Base-by-base conservation (phyloP, 169 alveolate genomes). In the Blepharisma undulans region DNA sequence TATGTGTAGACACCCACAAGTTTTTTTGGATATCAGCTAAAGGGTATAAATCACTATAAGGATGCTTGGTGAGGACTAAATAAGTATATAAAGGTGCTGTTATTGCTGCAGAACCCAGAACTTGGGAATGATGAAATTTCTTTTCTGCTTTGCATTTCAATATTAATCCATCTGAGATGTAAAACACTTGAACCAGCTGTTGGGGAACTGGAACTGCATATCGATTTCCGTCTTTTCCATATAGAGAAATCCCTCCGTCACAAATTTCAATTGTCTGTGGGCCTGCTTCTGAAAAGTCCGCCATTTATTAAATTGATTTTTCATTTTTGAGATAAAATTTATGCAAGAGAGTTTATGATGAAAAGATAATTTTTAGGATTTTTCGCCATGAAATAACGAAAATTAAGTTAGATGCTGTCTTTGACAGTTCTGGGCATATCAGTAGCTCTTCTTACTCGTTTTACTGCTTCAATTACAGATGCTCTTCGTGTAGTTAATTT, bases 261-360 rank as follows among this genome's bases (percentile, higher is more conserved):
- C 29, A 22, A 48, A 82, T 82, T 34, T 60, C 77, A 8, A 82
- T 72, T 36, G 8, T 33, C 36, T 82, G 89, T 30, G 27, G 22
- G 29, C 89, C 89, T 36, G 89, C 89, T 82, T 82, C 89, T 36
- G 89, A 82, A 33, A 82, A 82, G 60, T n/a, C 71, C 89, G 89
- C 89, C 89, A 82, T 82, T 82, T 36, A 36, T 78, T 72, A 72
- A 48, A 48, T 48, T 48, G 7, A 48, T 10, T 48, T 48, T 48
- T 48, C 66, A 48, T 48, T 48, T 48, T 48, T 48, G 14, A 48
- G 66, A 48, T 1, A 3, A 18, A 5, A 48, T 48, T 36, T 36
- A 5, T 36, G 4, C 60, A 36, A 36, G 60, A 36, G 8, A 8
- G 60, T 5, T 36, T 48, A 48, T 48, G 66, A 5, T 10, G 66